A percentile compares a stretch with the other conserved stretches of the same genome.
Evolutionary conservation across 176 grass and related monocot genomes (phyloP).

Genomic region (Melocanna baccifera): DNA sequence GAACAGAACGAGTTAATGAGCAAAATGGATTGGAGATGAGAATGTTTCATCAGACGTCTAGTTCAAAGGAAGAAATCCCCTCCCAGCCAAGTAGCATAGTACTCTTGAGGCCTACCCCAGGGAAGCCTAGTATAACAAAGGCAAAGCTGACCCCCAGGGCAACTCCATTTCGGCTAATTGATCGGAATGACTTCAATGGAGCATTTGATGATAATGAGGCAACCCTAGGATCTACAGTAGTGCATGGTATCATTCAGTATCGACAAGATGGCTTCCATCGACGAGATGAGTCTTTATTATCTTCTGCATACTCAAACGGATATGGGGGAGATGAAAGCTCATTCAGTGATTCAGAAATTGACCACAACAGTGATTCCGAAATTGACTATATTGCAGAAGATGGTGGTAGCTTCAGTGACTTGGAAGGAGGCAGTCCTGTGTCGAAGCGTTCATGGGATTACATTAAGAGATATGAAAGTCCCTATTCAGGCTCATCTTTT

Average conservation of each 20-base stretch:
- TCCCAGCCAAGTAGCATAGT: conserved; percentile 74
- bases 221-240: conserved; percentile 8
- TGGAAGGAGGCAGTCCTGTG: conserved; percentile 47
- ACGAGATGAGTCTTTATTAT: conserved; percentile 69
- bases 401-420: conserved; percentile 51
- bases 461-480: conserved; percentile 45
- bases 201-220: conserved; percentile 11
- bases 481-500: conserved; percentile 58
- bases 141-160: conserved; percentile 28
- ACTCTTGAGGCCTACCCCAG: conserved; percentile 77
- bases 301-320: conserved; percentile 70
- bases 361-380: conserved; percentile 35
- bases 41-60: conserved; percentile 30
- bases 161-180: conserved; percentile 36
- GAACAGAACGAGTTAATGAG: conserved; percentile 23
- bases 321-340: conserved; percentile 88
- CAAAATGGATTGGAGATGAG: conserved; percentile 26
- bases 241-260: conserved; percentile 27
- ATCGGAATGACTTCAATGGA: conserved; percentile 8
- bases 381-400: conserved; percentile 47
- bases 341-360: conserved; percentile 60
- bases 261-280: conserved; percentile 31
- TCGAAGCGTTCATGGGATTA: conserved; percentile 57
- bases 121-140: conserved; percentile 33
- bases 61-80: conserved; percentile 39